phyloP scores from a whole-genome alignment of 192 early-diverging fungal species.

The Backusella westeae region DNA sequence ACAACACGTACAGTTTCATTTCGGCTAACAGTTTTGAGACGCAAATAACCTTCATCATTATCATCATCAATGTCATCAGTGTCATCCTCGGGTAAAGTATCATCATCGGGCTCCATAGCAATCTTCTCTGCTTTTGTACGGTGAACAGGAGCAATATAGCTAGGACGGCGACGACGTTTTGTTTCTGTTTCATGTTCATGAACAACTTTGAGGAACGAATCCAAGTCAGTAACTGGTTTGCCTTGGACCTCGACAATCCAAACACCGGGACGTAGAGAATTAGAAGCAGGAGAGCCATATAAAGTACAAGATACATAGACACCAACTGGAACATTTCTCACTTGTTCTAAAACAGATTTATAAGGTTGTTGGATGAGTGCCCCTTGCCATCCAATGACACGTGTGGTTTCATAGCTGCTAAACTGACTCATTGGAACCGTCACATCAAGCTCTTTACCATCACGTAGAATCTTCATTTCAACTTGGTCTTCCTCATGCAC shows the following conservation, averaged over 20 bases:
- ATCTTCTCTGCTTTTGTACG: constrained; percentile 15
- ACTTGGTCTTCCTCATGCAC: constrained; percentile 42
- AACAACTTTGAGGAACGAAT: constrained; percentile 62
- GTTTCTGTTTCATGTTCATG: constrained; percentile 45
- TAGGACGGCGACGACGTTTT: constrained; percentile 39
- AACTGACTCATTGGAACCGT: constrained; percentile 61
- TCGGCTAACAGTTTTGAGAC: constrained; percentile 56
- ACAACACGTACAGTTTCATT: constrained; percentile 64
- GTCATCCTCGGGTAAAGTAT: constrained; percentile 17
- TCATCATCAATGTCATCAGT: constrained; percentile 42
- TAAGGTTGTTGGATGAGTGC: constrained; percentile 74
- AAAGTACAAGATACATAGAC: constrained; percentile 62
- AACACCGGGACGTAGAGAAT: constrained; percentile 60
- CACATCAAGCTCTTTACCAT: constrained; percentile 65
- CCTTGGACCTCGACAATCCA: constrained; percentile 77
- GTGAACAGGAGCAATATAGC: constrained; percentile 31
- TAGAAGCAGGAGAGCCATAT: constrained; percentile 64
- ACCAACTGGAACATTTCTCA: constrained; percentile 58
- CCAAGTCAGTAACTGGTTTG: constrained; percentile 52
- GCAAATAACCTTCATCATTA: constrained; percentile 53
- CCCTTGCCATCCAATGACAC: constrained; percentile 83
- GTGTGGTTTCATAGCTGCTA: constrained; percentile 55
- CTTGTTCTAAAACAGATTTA: constrained; percentile 66
- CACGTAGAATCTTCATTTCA: constrained; percentile 60
- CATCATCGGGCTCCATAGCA: constrained; percentile 10